These are phyloP conservation scores for Cladosporium sp. DNA, from an alignment of 2,329 filamentous ascomycete genomes.

Conservation along the genomic window DNA sequence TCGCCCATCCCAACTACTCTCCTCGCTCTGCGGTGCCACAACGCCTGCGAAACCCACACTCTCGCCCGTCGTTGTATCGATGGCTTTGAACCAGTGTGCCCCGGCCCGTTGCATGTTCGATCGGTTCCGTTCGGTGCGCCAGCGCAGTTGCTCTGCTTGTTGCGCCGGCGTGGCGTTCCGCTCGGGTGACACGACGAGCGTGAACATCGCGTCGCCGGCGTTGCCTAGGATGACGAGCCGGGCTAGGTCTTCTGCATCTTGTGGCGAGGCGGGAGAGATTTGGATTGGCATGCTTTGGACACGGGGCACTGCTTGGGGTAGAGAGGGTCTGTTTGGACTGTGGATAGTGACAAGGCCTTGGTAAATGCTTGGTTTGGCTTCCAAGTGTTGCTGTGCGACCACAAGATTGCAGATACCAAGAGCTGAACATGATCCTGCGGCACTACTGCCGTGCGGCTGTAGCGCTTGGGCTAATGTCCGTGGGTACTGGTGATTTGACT, in stretches of 20 bases:
- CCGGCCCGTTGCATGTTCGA: not conserved
- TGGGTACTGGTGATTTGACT: not conserved
- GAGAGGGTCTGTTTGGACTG: not conserved
- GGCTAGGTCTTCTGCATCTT: not conserved
- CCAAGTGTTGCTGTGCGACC: not conserved
- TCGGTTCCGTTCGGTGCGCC: constrained; percentile 8
- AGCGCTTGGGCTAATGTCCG: not conserved
- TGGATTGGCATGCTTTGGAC: not conserved
- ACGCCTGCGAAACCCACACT: constrained; percentile 5
- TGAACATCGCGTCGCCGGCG: constrained; percentile 6
- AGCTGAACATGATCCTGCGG: not conserved
- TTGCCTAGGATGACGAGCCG: not conserved
- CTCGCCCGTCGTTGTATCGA: not conserved
- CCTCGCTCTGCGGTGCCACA: not conserved
- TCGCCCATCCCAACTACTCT: not conserved
- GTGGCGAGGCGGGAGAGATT: not conserved
- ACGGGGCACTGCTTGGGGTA: not conserved
- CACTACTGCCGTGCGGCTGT: not conserved
- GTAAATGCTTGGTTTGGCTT: not conserved
- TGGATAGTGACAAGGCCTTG: not conserved
- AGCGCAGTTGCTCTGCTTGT: not conserved
- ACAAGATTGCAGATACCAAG: not conserved
- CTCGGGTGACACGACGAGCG: not conserved
- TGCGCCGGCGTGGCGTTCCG: constrained; percentile 2
- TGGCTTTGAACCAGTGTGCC: constrained; percentile 11